Evolutionary conservation across 2,329 filamentous ascomycete species (phyloP).

Genomic region (Ceratocystis eucalypticola): DNA sequence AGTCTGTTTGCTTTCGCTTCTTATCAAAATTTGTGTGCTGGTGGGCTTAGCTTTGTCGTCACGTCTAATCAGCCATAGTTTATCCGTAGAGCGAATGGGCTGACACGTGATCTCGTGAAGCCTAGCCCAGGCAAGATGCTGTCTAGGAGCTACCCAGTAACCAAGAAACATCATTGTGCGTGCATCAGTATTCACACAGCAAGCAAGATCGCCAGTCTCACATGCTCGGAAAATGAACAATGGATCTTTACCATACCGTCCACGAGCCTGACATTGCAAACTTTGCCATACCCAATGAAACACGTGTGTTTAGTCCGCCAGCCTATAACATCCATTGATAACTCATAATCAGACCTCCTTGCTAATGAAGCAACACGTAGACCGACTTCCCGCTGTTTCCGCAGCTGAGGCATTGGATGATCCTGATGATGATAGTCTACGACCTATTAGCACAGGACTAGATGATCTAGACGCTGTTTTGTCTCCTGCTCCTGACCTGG

Average conservation of each 20-base stretch:
- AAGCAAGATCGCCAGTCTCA: neutral
- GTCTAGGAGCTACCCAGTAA: neutral
- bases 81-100: neutral
- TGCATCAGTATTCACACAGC: neutral
- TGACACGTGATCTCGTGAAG: neutral
- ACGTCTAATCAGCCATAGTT: neutral
- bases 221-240: slow-evolving; percentile 22
- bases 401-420: slow-evolving; percentile 58
- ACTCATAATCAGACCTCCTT: neutral
- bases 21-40: neutral
- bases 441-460: slow-evolving; percentile 44
- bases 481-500: slow-evolving; percentile 4
- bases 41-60: neutral
- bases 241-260: slow-evolving; percentile 43
- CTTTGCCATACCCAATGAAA: slow-evolving; percentile 38
- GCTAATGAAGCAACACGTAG: slow-evolving; percentile 29
- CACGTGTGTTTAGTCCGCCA: slow-evolving; percentile 32
- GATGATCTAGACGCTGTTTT: slow-evolving; percentile 38
- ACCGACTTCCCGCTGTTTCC: slow-evolving; percentile 63
- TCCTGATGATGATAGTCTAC: slow-evolving; percentile 37
- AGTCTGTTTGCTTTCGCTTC: neutral
- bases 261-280: slow-evolving; percentile 49
- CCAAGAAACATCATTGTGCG: neutral
- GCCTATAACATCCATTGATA: neutral
- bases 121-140: neutral